Evolutionary conservation across 106 monocot species (phyloP).

Genomic region (Chionographis japonica): DNA sequence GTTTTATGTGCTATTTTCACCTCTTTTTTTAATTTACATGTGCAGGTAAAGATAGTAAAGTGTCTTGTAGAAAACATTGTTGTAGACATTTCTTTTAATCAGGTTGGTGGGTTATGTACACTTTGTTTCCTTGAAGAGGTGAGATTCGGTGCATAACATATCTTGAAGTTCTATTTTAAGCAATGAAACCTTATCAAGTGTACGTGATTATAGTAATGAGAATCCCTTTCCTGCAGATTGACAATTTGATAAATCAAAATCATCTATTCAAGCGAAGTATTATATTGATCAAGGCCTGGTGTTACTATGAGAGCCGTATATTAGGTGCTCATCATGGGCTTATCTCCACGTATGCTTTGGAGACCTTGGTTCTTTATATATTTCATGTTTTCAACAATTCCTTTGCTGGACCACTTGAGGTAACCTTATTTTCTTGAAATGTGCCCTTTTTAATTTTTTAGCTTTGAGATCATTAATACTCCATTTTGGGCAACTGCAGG

Average conservation of each 20-base stretch:
- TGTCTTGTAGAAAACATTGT: constrained; percentile 93
- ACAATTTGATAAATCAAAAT: constrained; percentile 60
- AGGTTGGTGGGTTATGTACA: constrained; percentile 91
- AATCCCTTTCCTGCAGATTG: constrained; percentile 50
- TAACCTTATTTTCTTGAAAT: constrained; percentile 22
- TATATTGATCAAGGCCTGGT: constrained; percentile 93
- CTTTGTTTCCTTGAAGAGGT: constrained; percentile 98
- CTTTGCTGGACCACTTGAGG: constrained; percentile 98
- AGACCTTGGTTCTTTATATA: constrained; percentile 92
- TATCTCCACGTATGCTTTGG: constrained; percentile 96
- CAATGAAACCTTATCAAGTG: background rate
- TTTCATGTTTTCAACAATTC: constrained; percentile 92
- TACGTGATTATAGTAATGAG: background rate
- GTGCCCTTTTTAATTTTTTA: background rate
- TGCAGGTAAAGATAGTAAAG: constrained; percentile 95
- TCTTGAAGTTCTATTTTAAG: constrained; percentile 1
- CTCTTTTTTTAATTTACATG: background rate
- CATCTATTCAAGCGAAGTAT: constrained; percentile 97
- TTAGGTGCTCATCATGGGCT: constrained; percentile 98
- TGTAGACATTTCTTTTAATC: constrained; percentile 97
- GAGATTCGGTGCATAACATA: constrained; percentile 4
- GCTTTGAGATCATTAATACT: no score
- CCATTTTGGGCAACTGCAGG: constrained; percentile 31
- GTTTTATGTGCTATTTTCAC: no score
- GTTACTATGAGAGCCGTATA: constrained; percentile 93